Base-by-base conservation (phyloP, 768 basidiomycete genomes). In the Neoboletus brunneissimus region DNA sequence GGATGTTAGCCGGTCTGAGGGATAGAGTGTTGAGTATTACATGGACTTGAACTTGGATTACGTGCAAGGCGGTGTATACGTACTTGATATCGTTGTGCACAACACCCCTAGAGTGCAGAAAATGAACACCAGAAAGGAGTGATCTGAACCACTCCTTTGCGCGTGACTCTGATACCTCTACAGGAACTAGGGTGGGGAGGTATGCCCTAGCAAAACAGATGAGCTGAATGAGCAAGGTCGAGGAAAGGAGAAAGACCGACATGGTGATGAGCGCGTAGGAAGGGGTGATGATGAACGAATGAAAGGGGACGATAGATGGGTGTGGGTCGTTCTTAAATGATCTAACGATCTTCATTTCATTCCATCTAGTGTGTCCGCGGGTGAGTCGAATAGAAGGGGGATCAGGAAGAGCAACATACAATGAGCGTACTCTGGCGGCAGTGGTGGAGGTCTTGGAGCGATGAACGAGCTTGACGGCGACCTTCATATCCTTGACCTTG, bases 1-100 rank as follows among this genome's bases (percentile, higher is more conserved):
- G 81, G 62, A 99, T 93, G 67, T 99, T 99, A 16, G 94, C 91
- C 1, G 94, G 94, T 64, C 92, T 95, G 60, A 15, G 10, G 51
- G 29, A 35, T 35, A 37, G 29, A 31, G 4, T 10, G 23, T 6
- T 55, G 29, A 57, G 41, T 23, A 23, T 50, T 42, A 16, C 4
- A 20, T 35, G 18, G n/a, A 27, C 25, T 25, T 48, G 13, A 13
- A 20, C 16, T 12, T 23, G 46, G 16, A 44, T 8, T 44, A 22
- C 9, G 18, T 1, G 38, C 38, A 20, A 5, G 38, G 11, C 3
- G 3, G 42, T 31, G n/a, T n/a, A n/a, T 7, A 74, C 86, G 31
- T 65, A 93, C 89, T 95, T 96, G 78, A 96, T 92, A 67, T 96
- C 94, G 69, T 95, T 96, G 70, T 95, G 94, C 0, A 91, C 89